Evolutionary conservation across 2,329 filamentous ascomycete species (phyloP).

Genomic region (Graphilbum fragrans): DNA sequence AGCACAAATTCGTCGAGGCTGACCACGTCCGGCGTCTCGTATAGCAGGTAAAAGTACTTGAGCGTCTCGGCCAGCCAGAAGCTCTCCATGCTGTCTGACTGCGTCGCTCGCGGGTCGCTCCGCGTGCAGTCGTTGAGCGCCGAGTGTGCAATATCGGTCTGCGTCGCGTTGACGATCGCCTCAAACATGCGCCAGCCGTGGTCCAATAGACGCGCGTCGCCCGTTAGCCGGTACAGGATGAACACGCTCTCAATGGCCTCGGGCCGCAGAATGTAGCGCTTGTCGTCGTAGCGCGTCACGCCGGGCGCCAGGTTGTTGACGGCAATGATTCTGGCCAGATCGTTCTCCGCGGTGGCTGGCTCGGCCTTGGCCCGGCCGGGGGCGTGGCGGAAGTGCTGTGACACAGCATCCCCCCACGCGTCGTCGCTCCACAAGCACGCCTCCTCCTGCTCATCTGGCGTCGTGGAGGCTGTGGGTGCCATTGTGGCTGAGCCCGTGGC

Average conservation of each 20-base stretch:
- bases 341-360: background rate
- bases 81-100: conserved; percentile 20
- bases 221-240: conserved; percentile 38
- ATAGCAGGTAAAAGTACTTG: conserved; percentile 69
- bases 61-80: conserved; percentile 69
- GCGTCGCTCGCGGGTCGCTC: conserved; percentile 1
- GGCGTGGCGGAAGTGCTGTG: background rate
- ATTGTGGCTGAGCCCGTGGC: too few species aligned
- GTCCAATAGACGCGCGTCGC: conserved; percentile 29
- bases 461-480: too few species aligned
- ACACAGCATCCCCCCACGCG: conserved; percentile 12
- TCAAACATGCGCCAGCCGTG: conserved; percentile 37
- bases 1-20: conserved; percentile 61
- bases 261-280: conserved; percentile 31
- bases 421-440: conserved; percentile 22
- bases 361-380: background rate
- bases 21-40: conserved; percentile 48
- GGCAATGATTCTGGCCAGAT: conserved; percentile 3
- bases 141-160: conserved; percentile 30
- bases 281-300: conserved; percentile 39
- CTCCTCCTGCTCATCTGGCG: conserved; percentile 21
- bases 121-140: conserved; percentile 22
- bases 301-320: conserved; percentile 27
- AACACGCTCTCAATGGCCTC: conserved; percentile 42
- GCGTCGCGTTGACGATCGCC: conserved; percentile 26